Evolutionary conservation across 2,329 filamentous ascomycete species (phyloP).

Genomic region (Simplicillium sp.): DNA sequence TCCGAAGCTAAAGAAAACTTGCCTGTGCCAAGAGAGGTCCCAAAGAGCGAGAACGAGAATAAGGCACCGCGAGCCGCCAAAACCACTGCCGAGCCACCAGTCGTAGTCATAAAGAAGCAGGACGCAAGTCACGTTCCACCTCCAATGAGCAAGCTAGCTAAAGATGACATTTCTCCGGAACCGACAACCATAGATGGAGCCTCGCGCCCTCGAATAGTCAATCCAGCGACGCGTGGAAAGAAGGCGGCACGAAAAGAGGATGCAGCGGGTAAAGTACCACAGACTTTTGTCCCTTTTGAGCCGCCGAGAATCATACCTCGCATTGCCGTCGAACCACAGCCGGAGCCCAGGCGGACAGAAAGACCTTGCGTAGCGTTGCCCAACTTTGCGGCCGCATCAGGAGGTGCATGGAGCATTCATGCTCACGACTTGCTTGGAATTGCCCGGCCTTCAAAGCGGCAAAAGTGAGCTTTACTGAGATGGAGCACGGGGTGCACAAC

Average conservation of each 20-base stretch:
- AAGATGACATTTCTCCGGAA: too few species aligned
- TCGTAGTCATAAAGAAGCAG: too few species aligned
- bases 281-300: slow-evolving; percentile 28
- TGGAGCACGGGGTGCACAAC: too few species aligned
- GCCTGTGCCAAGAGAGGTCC: background rate
- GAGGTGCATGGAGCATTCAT: slow-evolving; percentile 61
- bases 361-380: slow-evolving; percentile 17
- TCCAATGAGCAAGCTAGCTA: too few species aligned
- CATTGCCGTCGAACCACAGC: background rate
- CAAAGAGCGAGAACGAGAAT: too few species aligned
- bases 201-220: slow-evolving; percentile 19
- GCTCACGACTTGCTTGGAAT: slow-evolving; percentile 57
- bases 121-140: too few species aligned
- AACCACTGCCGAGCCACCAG: too few species aligned
- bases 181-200: background rate
- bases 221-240: slow-evolving; percentile 42
- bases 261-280: slow-evolving; percentile 37
- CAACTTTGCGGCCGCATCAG: slow-evolving; percentile 30
- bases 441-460: slow-evolving; percentile 34
- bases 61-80: too few species aligned
- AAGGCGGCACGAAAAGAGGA: slow-evolving; percentile 43
- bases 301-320: slow-evolving; percentile 7
- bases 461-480: background rate
- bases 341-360: background rate
- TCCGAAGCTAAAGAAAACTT: background rate